phyloP scores from a whole-genome alignment of 2,329 filamentous ascomycete genomes.

The Diaporthe sp. region DNA sequence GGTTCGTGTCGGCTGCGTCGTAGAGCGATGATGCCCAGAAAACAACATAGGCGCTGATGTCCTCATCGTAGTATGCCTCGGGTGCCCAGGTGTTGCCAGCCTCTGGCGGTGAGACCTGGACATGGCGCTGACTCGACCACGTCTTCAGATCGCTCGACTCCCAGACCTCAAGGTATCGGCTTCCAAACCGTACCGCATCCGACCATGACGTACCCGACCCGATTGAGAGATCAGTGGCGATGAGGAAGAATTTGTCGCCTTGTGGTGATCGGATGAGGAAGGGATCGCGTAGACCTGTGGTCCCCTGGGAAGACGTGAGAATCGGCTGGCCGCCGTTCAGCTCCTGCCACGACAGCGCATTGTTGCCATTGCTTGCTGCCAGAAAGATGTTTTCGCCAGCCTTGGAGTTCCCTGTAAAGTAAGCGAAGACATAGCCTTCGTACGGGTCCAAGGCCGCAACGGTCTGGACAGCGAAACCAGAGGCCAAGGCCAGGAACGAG shows the following conservation, averaged over 20 bases:
- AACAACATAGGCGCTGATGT: constrained; percentile 48
- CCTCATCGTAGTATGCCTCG: constrained; percentile 54
- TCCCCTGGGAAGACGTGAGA: constrained; percentile 55
- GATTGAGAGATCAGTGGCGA: constrained; percentile 59
- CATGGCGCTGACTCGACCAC: constrained; percentile 56
- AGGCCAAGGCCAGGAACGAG: constrained; percentile 26
- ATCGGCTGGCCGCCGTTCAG: constrained; percentile 55
- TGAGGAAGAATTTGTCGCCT: constrained; percentile 55
- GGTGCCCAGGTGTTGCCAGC: constrained; percentile 60
- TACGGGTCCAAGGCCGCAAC: constrained; percentile 2
- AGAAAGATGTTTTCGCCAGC: constrained; percentile 54
- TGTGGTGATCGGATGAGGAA: constrained; percentile 58
- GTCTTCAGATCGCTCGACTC: constrained; percentile 56
- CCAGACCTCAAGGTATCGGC: constrained; percentile 54
- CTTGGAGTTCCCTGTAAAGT: constrained; percentile 27
- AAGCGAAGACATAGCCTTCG: constrained; percentile 32
- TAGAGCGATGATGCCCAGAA: constrained; percentile 63
- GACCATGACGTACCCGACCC: constrained; percentile 46
- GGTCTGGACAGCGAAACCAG: not conserved
- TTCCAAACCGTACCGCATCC: constrained; percentile 45
- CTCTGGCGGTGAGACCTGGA: constrained; percentile 54
- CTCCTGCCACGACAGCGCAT: constrained; percentile 57
- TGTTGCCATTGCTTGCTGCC: constrained; percentile 57
- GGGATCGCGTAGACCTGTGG: constrained; percentile 57
- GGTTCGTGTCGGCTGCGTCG: constrained; percentile 53